Conservation (phyloP, 1,139 yeast species). For the Lodderomyces jiufengensis region DNA sequence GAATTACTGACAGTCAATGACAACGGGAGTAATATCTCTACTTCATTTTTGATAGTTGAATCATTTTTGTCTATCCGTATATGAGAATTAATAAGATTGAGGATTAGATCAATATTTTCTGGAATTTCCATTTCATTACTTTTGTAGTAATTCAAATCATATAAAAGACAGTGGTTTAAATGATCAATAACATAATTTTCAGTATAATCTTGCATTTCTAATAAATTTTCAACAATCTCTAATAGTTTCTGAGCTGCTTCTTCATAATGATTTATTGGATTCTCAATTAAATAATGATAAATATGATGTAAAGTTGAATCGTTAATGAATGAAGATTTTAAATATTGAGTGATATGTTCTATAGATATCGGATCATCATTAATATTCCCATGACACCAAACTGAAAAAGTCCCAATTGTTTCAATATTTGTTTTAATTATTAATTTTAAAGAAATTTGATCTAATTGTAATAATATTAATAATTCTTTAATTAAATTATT, state of each 20-base stretch:
- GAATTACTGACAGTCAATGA: neutral
- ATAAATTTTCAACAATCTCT: constrained; percentile 17
- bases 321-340: too few species aligned
- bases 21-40: constrained; percentile 1
- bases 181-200: constrained; percentile 20
- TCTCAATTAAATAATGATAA: too few species aligned
- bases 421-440: constrained; percentile 6
- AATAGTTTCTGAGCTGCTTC: too few species aligned
- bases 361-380: neutral
- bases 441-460: constrained; percentile 1
- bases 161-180: constrained; percentile 9
- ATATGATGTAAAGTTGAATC: too few species aligned
- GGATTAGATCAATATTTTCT: too few species aligned
- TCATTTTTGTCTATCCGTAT: neutral
- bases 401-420: constrained; percentile 7
- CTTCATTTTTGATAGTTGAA: neutral
- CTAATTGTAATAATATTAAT: constrained; percentile 5
- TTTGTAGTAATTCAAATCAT: constrained; percentile 3
- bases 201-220: constrained; percentile 20
- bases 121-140: neutral
- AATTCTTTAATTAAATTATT: constrained; percentile 14
- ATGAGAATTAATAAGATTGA: too few species aligned
- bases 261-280: too few species aligned
- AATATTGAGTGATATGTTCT: too few species aligned
- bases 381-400: constrained; percentile 4